phyloP scores from a whole-genome alignment of 805 yeast genomes.

The Cyberlindnera euphorbiiphila region DNA sequence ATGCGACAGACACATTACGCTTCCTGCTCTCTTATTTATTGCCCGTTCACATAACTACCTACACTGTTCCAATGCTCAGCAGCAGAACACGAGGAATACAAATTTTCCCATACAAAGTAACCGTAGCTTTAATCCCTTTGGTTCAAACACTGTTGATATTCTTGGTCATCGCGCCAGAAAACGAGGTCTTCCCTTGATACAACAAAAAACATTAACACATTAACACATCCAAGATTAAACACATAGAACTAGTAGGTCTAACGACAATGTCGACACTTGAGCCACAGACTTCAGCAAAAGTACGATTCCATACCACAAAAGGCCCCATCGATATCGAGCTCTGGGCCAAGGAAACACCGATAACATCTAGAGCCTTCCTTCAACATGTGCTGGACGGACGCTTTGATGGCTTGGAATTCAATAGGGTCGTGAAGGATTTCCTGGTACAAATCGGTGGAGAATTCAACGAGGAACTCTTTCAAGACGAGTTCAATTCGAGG shows the following conservation, averaged over 20 bases:
- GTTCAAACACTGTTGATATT: not conserved
- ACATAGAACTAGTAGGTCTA: no score
- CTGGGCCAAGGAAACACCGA: constrained; percentile 68
- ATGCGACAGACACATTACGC: no score
- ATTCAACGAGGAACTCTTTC: constrained; percentile 21
- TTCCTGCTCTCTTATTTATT: not conserved
- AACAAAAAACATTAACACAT: not conserved
- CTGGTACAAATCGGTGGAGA: constrained; percentile 36
- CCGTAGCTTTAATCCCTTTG: no score
- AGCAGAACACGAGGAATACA: no score
- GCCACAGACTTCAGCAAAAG: constrained; percentile 58
- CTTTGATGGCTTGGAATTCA: constrained; percentile 41
- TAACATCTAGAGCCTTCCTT: constrained; percentile 44
- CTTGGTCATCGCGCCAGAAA: no score
- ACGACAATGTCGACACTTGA: constrained; percentile 34
- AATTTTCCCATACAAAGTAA: no score
- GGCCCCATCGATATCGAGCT: constrained; percentile 59
- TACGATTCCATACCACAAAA: constrained; percentile 50
- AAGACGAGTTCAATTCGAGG: constrained; percentile 48
- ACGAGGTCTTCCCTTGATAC: not conserved
- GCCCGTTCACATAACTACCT: no score
- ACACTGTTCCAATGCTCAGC: no score
- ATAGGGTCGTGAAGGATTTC: constrained; percentile 35
- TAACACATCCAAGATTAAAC: not conserved
- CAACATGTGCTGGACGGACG: constrained; percentile 41